Evolutionary conservation across 768 basidiomycete genomes (phyloP), one percentile per base, ranked within the genome.

Genomic region (Boletus rex-veris): DNA sequence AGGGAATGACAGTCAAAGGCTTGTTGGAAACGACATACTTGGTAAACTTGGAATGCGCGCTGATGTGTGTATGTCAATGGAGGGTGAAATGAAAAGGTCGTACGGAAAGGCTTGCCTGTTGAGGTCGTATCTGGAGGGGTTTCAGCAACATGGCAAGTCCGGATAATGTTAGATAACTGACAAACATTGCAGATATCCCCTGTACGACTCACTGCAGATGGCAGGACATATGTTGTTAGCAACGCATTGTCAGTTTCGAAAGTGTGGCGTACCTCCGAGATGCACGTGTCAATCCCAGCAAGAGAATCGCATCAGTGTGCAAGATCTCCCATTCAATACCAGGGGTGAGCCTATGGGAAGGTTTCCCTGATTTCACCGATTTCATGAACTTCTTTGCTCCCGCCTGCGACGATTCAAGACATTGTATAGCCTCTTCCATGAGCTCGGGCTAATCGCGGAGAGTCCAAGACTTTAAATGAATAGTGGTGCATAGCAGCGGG

Each of bases 131-230:
- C 77, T 76, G 52, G 16, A 10, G 16, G 54, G 9, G 10, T 64
- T 60, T 65, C 16, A 62, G 59, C 10, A 52, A 52, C 18, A 37
- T 3, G 30, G 21, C 42, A 21, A 26, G 30, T 28, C 18, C 8
- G 15, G 5, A 45, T 24, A 39, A 38, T 30, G 40, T 8, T 7
- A 35, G 14, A 12, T 57, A 9, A 77, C 77, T 68, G 68, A 89
- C 82, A 90, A 75, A 73, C 87, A 90, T 59, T 89, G 87, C 8
- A 90, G 60, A 64, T 90, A 90, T 33, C 88, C 89, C 75, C 80
- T 83, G 66, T 89, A 89, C 2, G 83, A 83, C 70, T 90, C 88
- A 52, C 86, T 88, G 48, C 24, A 44, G 12, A 8, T 8, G 11
- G 38, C 30, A 31, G 14, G 12, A 58, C 9, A 0, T 1, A 18